A percentile compares a stretch with the other conserved stretches of the same genome.
These are phyloP conservation scores for Porcisia deanei DNA, from an alignment of 208 protist species.

Conservation along the genomic window DNA sequence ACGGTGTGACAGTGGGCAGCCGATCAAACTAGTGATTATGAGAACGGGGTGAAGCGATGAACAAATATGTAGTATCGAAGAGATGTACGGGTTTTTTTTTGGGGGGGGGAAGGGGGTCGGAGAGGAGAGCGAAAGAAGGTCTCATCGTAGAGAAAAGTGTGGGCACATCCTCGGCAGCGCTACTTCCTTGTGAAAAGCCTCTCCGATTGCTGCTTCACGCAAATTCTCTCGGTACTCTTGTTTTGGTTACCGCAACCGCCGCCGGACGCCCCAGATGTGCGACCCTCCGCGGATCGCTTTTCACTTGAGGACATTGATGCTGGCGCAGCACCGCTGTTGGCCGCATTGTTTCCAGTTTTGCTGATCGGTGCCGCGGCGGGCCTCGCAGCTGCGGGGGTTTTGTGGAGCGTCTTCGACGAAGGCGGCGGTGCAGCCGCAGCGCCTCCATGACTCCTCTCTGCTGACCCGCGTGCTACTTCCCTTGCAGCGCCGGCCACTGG, in stretches of 20 bases:
- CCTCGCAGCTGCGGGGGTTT: slow-evolving; percentile 1
- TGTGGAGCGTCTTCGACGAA: slow-evolving; percentile 6
- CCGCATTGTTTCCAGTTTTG: neutral
- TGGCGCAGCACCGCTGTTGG: neutral
- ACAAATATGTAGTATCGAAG: too few relatives aligned
- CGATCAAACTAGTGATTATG: neutral
- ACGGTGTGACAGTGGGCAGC: neutral
- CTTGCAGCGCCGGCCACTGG: neutral
- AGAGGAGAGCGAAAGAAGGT: neutral
- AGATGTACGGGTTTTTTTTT: too few relatives aligned
- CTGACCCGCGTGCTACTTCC: neutral
- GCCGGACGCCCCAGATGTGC: neutral
- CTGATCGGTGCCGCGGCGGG: neutral
- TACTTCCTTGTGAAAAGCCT: slow-evolving; percentile 1
- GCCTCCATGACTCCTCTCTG: neutral
- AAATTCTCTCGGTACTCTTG: neutral
- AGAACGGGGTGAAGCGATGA: too few relatives aligned
- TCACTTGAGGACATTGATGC: neutral
- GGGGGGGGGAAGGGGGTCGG: too few relatives aligned
- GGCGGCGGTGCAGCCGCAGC: neutral
- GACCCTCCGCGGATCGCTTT: neutral
- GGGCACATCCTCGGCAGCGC: neutral
- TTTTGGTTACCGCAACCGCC: neutral
- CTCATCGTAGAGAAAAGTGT: neutral
- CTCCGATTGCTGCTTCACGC: neutral